Percentiles rank a stretch among this genome's conserved stretches.
These are phyloP conservation scores for Kickxella alabastrina DNA, from an alignment of 192 early-diverging fungal genomes.

Conservation along the genomic window DNA sequence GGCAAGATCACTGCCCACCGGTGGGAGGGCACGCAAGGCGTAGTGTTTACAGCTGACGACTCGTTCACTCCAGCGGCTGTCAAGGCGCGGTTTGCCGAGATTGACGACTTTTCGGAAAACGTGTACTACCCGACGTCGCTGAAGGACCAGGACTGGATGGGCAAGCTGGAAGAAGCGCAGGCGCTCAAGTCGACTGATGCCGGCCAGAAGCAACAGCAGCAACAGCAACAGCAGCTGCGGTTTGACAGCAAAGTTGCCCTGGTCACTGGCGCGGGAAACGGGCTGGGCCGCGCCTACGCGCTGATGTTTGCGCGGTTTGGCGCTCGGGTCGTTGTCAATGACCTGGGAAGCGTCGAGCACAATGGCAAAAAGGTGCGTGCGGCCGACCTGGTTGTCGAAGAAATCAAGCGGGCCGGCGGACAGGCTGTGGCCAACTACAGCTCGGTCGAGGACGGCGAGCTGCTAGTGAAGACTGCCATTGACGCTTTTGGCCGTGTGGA, in stretches of 20 bases:
- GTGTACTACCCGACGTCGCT: slow-evolving; percentile 69
- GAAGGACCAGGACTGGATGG: slow-evolving; percentile 80
- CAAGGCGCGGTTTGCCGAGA: slow-evolving; percentile 68
- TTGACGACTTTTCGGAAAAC: slow-evolving; percentile 61
- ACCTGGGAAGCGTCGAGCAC: slow-evolving; percentile 65
- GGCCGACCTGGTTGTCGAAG: slow-evolving; percentile 76
- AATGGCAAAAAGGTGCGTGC: slow-evolving; percentile 47
- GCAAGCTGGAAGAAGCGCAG: slow-evolving; percentile 73
- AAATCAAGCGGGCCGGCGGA: slow-evolving; percentile 77
- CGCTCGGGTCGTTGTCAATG: slow-evolving; percentile 90
- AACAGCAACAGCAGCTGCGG: slow-evolving; percentile 59
- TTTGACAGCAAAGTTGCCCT: slow-evolving; percentile 80
- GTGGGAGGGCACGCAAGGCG: slow-evolving; percentile 85
- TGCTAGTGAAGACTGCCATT: slow-evolving; percentile 87
- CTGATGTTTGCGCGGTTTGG: slow-evolving; percentile 79
- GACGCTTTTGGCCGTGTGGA: slow-evolving; percentile 76
- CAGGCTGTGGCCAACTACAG: slow-evolving; percentile 88
- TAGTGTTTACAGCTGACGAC: slow-evolving; percentile 85
- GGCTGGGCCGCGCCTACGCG: slow-evolving; percentile 89
- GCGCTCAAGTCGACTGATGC: slow-evolving; percentile 60
- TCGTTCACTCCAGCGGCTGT: slow-evolving; percentile 83
- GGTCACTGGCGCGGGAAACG: slow-evolving; percentile 88
- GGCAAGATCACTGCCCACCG: slow-evolving; percentile 87
- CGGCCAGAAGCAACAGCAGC: slow-evolving; percentile 51
- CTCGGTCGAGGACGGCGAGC: slow-evolving; percentile 97